Evolutionary conservation across 2,329 filamentous ascomycete genomes (phyloP).

Genomic region (Ascochyta fabae): DNA sequence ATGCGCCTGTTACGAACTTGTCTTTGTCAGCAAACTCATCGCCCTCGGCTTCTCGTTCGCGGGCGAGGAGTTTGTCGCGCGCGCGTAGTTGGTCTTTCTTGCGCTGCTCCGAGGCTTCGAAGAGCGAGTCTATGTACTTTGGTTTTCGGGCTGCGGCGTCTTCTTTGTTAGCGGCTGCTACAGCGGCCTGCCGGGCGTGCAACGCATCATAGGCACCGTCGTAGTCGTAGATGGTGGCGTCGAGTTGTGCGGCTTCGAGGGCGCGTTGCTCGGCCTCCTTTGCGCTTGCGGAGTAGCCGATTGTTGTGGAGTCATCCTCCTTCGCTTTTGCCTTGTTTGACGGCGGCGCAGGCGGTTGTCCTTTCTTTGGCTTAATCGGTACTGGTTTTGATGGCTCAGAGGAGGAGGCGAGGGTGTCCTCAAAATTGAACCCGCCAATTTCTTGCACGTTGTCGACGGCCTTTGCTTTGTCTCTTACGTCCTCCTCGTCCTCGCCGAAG

Average conservation of each 20-base stretch:
- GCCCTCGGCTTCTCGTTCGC: constrained; percentile 79
- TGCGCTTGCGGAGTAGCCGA: constrained; percentile 71
- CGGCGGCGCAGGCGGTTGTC: constrained; percentile 40
- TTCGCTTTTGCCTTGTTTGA: constrained; percentile 47
- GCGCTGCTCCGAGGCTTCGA: constrained; percentile 75
- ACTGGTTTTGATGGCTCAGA: constrained; percentile 29
- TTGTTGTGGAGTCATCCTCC: constrained; percentile 44
- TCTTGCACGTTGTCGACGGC: constrained; percentile 56
- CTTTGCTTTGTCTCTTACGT: constrained; percentile 46
- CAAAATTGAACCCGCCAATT: constrained; percentile 65
- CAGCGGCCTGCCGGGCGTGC: constrained; percentile 63
- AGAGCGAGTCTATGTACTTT: constrained; percentile 78
- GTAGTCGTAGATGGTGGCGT: constrained; percentile 83
- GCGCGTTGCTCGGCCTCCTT: constrained; percentile 69
- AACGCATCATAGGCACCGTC: constrained; percentile 81
- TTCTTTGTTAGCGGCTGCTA: constrained; percentile 60
- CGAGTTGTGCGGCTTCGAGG: constrained; percentile 69
- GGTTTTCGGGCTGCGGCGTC: constrained; percentile 68
- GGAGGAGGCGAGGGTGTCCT: constrained; percentile 53
- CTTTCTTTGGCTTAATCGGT: constrained; percentile 48
- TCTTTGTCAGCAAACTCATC: constrained; percentile 84
- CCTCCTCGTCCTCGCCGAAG: constrained; percentile 58
- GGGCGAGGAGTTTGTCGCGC: constrained; percentile 79
- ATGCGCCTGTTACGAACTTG: constrained; percentile 84
- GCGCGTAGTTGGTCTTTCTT: constrained; percentile 80